Evolutionary conservation across 106 monocot genomes (phyloP), one percentile per base, ranked within the genome.

Genomic region (Dendrobium officinale): DNA sequence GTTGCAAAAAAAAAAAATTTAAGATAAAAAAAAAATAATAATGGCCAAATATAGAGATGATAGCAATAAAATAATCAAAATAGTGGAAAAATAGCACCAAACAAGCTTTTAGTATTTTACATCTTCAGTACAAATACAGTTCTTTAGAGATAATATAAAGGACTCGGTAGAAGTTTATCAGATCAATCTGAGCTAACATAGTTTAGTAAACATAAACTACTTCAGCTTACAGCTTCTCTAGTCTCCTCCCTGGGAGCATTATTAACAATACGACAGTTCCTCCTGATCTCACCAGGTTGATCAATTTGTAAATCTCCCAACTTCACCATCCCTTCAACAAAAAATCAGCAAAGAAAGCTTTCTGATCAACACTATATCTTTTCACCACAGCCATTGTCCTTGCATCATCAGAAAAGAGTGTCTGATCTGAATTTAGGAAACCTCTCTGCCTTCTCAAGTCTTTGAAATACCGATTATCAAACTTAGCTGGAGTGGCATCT

Each of bases 401-500:
- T 0, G 6, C 78, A 40, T 90, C 66, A n/a, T 83, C 95, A 4
- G 86, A 88, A 67, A 80, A 95, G 83, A 95, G 74, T 11, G 87
- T 92, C 75, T 95, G 90, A 43, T 92, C 95, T 1, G 92, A 95
- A 42, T 95, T 95, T 7, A 95, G 82, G 79, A 95, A 92, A 4
- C 92, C 95, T 75, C 80, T 83, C 37, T 77, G 48, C 61, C 17
- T 64, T 3, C 92, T 92, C 88, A 95, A 77, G 81, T 95, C 92
- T 77, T 86, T 89, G 86, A 88, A 95, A 80, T 92, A 95, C 83
- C 72, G 84, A 87, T 92, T 95, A 24, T 95, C 95, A 73, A 95
- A 95, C 79, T 24, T 81, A 0, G 78, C 33, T 3, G 90, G 90
- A 0, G 92, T 95, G 16, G 75, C 75, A 54, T 95, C 95, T 19